phyloP scores from a whole-genome alignment of 768 basidiomycete species.

The Fibroporia radiculosa region DNA sequence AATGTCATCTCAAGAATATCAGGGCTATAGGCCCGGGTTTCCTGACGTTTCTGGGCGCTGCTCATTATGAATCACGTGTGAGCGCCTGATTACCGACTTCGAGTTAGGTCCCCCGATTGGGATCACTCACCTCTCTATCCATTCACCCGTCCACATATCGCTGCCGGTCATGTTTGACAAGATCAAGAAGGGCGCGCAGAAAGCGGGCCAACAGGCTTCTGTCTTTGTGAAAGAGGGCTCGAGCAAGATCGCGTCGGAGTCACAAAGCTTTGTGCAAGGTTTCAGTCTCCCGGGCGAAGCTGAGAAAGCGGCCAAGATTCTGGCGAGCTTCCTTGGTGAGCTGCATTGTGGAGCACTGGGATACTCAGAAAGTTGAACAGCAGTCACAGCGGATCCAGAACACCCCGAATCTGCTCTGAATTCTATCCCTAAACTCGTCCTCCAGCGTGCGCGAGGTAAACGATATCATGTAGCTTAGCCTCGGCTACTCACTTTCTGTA shows the following conservation, averaged over 20 bases:
- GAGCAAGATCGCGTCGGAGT: constrained; percentile 64
- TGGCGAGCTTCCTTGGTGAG: constrained; percentile 85
- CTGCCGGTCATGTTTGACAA: constrained; percentile 81
- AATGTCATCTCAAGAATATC: too few relatives aligned
- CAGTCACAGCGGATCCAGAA: constrained; percentile 67
- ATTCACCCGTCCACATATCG: too few relatives aligned
- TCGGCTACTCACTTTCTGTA: background rate
- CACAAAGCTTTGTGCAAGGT: constrained; percentile 71
- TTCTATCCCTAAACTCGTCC: constrained; percentile 85
- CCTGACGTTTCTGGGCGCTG: too few relatives aligned
- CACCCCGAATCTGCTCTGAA: constrained; percentile 89
- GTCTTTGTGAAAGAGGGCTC: constrained; percentile 64
- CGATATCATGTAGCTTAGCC: background rate
- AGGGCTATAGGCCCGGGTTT: too few relatives aligned
- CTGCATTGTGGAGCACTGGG: background rate
- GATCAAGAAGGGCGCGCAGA: constrained; percentile 71
- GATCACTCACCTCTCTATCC: too few relatives aligned
- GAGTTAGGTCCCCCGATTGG: too few relatives aligned
- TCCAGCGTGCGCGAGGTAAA: constrained; percentile 82
- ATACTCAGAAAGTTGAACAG: background rate
- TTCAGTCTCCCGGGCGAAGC: constrained; percentile 91
- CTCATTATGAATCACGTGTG: too few relatives aligned
- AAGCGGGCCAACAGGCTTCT: constrained; percentile 74
- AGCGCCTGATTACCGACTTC: too few relatives aligned
- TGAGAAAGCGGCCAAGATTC: constrained; percentile 88